Evolutionary conservation across 78 protist species (phyloP).

Genomic region (Dictyostelium intermedium): DNA sequence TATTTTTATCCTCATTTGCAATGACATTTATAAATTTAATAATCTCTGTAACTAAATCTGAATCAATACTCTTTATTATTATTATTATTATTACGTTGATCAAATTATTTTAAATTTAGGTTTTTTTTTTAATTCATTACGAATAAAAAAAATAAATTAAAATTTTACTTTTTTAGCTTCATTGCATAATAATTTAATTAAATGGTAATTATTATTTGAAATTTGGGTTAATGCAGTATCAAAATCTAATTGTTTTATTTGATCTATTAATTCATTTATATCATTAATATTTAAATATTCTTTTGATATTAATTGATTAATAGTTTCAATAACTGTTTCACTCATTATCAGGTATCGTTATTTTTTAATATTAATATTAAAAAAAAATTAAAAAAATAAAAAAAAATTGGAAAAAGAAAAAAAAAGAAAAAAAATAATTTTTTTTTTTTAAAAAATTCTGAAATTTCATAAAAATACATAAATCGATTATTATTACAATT

Average conservation of each 20-base stretch:
- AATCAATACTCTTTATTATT: slow-evolving; percentile 28
- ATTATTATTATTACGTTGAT: not conserved
- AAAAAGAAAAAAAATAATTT: too few species aligned
- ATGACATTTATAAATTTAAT: slow-evolving; percentile 37
- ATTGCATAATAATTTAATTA: slow-evolving; percentile 31
- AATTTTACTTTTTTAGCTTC: slow-evolving; percentile 27
- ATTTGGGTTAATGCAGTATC: not conserved
- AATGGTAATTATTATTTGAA: slow-evolving; percentile 1
- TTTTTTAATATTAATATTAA: not conserved
- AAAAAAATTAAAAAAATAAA: not conserved
- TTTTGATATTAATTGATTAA: not conserved
- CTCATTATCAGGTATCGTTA: not conserved
- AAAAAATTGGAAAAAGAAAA: too few species aligned
- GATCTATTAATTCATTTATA: not conserved
- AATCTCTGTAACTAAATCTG: slow-evolving; percentile 15
- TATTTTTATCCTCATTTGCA: not conserved
- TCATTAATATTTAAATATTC: not conserved
- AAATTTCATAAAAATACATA: too few species aligned
- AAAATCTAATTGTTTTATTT: not conserved
- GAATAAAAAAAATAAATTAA: too few species aligned
- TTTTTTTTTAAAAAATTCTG: too few species aligned
- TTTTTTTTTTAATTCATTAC: too few species aligned
- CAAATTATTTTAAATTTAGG: not conserved
- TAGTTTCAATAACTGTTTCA: not conserved
- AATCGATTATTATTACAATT: too few species aligned